Base-by-base conservation (phyloP, 352 stramenopile species). In the Phytophthora pseudosyringae region DNA sequence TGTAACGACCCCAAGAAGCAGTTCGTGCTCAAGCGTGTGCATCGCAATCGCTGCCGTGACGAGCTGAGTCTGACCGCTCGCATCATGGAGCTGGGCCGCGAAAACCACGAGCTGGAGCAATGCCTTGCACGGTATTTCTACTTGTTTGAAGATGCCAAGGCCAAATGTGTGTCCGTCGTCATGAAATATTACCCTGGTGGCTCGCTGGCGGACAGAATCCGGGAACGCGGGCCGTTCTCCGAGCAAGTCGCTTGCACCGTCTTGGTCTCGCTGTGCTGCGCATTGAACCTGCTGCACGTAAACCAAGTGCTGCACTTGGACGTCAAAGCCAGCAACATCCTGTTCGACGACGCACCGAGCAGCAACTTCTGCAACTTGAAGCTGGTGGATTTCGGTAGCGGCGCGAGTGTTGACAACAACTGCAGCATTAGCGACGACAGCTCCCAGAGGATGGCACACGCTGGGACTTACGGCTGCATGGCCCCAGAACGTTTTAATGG, bases 351-450 rank as follows among this genome's bases (percentile, higher is more conserved):
- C 8, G 63, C 75, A 26, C 60, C 54, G 25, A 52, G 53, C 3
- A 57, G 57, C 31, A 67, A 59, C 38, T 87, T 88, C 43, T 51
- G 54, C 15, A 82, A 84, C 43, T 58, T 91, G 32, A 91, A 91
- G 61, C 76, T 91, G 49, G 71, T 89, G 47, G 82, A 89, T 59
- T 91, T 91, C 63, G 82, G 82, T 12, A 88, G 75, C 62, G 80
- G 73, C 9, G 51, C 56, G 31, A 63, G 63, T 26, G 47, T 63
- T 9, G 53, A 71, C 43, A 53, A 39, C 29, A 54, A 36, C 13
- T 61, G 39, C 7, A 45, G 26, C 4, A 28, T 55, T 11, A 44
- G 7, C 4, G 25, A 39, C 13, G 32, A 47, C 16, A 59, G 54
- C 3, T 36, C 54, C 29, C 35, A 57, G 31, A 76, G 70, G 28